A percentile compares a stretch with the other conserved stretches of the same genome.
Conservation (phyloP, 805 yeast genomes). For the Saccharomycopsis sp. region DNA sequence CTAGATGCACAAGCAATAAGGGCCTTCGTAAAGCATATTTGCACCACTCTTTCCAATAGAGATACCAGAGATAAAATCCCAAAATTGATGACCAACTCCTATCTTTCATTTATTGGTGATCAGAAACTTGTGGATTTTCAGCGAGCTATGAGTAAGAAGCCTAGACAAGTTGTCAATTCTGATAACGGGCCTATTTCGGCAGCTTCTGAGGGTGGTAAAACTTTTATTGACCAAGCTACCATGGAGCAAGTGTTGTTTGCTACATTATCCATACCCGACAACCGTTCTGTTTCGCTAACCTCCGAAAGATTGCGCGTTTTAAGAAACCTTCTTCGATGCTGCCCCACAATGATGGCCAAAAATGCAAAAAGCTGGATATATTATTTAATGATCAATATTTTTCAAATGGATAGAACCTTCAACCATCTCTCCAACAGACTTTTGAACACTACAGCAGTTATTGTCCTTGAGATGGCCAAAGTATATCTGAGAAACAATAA, state of each 20-base stretch:
- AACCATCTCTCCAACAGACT: background rate
- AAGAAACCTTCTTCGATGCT: background rate
- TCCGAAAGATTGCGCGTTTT: background rate
- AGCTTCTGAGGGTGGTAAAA: background rate
- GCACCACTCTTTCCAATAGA: slow-evolving; percentile 5
- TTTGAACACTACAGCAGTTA: background rate
- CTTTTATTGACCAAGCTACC: background rate
- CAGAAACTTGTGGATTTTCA: slow-evolving; percentile 16
- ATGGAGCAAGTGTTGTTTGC: background rate
- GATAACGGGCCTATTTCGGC: background rate
- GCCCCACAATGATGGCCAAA: background rate
- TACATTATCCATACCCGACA: background rate
- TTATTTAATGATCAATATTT: background rate
- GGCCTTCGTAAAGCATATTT: slow-evolving; percentile 3
- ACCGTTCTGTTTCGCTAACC: background rate
- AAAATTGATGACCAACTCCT: slow-evolving; percentile 13
- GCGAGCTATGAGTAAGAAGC: background rate
- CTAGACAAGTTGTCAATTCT: no score
- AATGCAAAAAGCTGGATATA: background rate
- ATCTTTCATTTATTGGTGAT: slow-evolving; percentile 10
- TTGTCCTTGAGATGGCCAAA: background rate
- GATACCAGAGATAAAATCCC: slow-evolving; percentile 4
- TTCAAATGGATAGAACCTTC: background rate
- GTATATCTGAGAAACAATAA: background rate
- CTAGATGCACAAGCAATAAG: slow-evolving; percentile 3